These are phyloP conservation scores for Fusarium ramigenum DNA, from an alignment of 2,329 filamentous ascomycete species.

Conservation along the genomic window DNA sequence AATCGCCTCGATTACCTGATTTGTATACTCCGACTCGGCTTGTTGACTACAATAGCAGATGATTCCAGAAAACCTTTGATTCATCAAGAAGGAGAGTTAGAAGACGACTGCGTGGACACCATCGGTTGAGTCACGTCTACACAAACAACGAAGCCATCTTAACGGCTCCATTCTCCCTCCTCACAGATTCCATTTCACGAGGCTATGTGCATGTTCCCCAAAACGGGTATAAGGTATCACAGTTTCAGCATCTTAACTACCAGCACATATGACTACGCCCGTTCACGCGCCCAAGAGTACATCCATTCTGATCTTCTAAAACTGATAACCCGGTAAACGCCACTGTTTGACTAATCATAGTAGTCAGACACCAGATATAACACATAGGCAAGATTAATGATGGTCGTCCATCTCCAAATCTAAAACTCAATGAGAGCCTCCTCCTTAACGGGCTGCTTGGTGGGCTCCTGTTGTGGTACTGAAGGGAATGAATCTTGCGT, in stretches of 20 bases:
- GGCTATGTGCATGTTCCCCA: background rate
- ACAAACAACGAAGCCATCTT: background rate
- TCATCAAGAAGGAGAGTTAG: background rate
- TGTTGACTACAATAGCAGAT: background rate
- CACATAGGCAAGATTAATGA: background rate
- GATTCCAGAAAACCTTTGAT: background rate
- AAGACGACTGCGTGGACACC: background rate
- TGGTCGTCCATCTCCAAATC: constrained; percentile 1
- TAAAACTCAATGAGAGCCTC: constrained; percentile 84
- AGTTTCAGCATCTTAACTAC: constrained; percentile 8
- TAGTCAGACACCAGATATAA: background rate
- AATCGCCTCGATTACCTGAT: constrained; percentile 22
- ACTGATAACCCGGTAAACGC: constrained; percentile 22
- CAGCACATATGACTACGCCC: background rate
- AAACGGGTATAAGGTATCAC: constrained; percentile 3
- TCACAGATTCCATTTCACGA: background rate
- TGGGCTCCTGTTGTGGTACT: constrained; percentile 58
- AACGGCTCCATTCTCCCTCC: background rate
- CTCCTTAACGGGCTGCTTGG: constrained; percentile 66
- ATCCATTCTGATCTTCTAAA: constrained; percentile 22
- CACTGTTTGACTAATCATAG: constrained; percentile 2
- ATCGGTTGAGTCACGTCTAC: background rate
- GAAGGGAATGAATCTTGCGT: constrained; percentile 71
- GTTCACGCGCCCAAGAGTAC: background rate
- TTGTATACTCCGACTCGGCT: constrained; percentile 15